Evolutionary conservation across 2,329 filamentous ascomycete genomes (phyloP).

Genomic region (Clonostachys chloroleuca): DNA sequence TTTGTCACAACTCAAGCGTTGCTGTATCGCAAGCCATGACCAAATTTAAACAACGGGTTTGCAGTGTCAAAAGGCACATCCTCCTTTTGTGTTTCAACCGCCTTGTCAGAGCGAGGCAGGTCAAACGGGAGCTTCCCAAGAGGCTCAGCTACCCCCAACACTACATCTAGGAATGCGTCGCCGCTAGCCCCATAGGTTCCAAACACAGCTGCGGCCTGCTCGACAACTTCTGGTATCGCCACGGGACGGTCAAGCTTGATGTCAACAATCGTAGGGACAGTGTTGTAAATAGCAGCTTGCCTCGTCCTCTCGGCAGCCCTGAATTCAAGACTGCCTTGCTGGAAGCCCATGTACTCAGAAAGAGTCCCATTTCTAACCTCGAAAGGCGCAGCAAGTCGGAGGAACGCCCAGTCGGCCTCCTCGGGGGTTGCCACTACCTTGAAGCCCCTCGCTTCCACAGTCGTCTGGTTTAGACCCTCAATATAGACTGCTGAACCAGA

Average conservation of each 20-base stretch:
- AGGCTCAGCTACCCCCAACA: conserved; percentile 24
- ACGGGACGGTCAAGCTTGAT: conserved; percentile 33
- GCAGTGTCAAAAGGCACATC: conserved; percentile 20
- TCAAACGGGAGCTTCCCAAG: conserved; percentile 25
- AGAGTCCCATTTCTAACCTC: conserved; percentile 14
- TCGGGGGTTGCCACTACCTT: conserved; percentile 23
- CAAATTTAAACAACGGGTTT: conserved; percentile 19
- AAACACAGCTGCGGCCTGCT: conserved; percentile 26
- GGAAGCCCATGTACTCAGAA: conserved; percentile 18
- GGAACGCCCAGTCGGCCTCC: conserved; percentile 32
- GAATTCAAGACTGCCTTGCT: conserved; percentile 32
- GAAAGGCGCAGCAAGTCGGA: conserved; percentile 30
- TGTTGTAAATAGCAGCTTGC: conserved; percentile 22
- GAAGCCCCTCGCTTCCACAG: conserved; percentile 10
- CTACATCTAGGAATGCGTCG: conserved; percentile 34
- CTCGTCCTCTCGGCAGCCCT: conserved; percentile 13
- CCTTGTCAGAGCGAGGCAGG: conserved; percentile 34
- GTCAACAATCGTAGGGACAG: conserved; percentile 33
- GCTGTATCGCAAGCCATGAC: conserved; percentile 24
- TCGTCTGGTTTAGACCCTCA: conserved; percentile 7
- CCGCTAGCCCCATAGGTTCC: conserved; percentile 29
- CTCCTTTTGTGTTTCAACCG: conserved; percentile 24
- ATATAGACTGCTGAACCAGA: conserved; percentile 10
- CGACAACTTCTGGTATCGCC: conserved; percentile 32
- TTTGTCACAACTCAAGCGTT: too few relatives aligned